Percentiles rank a stretch among this genome's conserved stretches.
phyloP scores from a whole-genome alignment of 192 early-diverging fungal genomes.

The Funneliformis mosseae region DNA sequence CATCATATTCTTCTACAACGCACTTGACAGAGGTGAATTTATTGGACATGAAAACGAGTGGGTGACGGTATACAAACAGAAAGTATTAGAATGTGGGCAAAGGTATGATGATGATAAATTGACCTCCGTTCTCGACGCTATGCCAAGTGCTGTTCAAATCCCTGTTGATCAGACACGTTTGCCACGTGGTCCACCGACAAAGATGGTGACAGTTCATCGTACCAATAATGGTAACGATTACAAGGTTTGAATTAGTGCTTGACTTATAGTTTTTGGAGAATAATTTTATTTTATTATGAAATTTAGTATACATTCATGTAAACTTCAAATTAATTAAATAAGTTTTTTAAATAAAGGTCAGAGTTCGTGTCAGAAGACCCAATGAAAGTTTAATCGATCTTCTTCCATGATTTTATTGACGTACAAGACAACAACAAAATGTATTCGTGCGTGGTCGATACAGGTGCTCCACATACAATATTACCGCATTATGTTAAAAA shows the following conservation, averaged over 20 bases:
- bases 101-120: conserved; percentile 16
- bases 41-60: neutral
- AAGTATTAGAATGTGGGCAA: conserved; percentile 2
- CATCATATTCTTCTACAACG: conserved; percentile 25
- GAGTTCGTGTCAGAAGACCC: conserved; percentile 9
- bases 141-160: conserved; percentile 9
- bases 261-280: neutral
- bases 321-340: conserved; percentile 27
- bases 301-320: no score
- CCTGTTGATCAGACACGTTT: neutral
- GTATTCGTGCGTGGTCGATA: conserved; percentile 8
- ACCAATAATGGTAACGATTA: neutral
- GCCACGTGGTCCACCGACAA: conserved; percentile 4
- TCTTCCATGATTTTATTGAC: conserved; percentile 14
- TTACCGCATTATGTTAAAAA: conserved; percentile 20
- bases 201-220: neutral
- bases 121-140: neutral
- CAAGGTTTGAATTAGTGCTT: conserved; percentile 22
- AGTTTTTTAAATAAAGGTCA: conserved; percentile 29
- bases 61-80: conserved; percentile 13
- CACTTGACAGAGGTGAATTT: conserved; percentile 21
- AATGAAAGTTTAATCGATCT: conserved; percentile 1
- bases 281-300: no score
- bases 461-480: conserved; percentile 16
- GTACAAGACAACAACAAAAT: conserved; percentile 10